phyloP scores from a whole-genome alignment of 345 rosid species.

The Arabis alpina region DNA sequence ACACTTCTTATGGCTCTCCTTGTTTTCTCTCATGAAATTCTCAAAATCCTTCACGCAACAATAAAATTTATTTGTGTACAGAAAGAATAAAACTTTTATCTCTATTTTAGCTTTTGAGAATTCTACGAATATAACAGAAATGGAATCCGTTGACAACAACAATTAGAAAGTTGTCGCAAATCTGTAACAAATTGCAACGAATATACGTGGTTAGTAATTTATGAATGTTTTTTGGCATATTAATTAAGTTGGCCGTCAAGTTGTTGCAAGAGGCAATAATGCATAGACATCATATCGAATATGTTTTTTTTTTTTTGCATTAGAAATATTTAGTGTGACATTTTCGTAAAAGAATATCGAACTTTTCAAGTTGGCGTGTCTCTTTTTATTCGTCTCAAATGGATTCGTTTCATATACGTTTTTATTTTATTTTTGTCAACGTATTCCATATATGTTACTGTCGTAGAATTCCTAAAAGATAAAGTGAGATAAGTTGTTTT shows the following conservation, averaged over 20 bases:
- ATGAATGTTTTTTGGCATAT: not conserved
- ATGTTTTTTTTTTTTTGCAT: not conserved
- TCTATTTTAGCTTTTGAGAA: constrained; percentile 1
- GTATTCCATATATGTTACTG: constrained; percentile 19
- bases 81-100: not conserved
- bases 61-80: not conserved
- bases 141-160: not conserved
- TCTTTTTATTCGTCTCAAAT: constrained; percentile 19
- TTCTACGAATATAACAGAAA: not conserved
- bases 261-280: constrained; percentile 30
- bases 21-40: constrained; percentile 9
- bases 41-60: constrained; percentile 34
- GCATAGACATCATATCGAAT: constrained; percentile 22
- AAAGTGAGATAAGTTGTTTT: constrained; percentile 6
- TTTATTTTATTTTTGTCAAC: constrained; percentile 27
- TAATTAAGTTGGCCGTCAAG: constrained; percentile 24
- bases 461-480: constrained; percentile 24
- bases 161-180: not conserved
- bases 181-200: too few species aligned
- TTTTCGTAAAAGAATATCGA: constrained; percentile 21
- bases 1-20: constrained; percentile 40
- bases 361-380: constrained; percentile 27
- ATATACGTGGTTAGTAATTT: too few species aligned
- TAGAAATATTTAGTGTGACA: constrained; percentile 11
- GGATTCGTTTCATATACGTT: constrained; percentile 1